Percentiles rank a stretch among this genome's conserved stretches.
Evolutionary conservation across 805 yeast genomes (phyloP).

Genomic region (Wickerhamiella azyma): DNA sequence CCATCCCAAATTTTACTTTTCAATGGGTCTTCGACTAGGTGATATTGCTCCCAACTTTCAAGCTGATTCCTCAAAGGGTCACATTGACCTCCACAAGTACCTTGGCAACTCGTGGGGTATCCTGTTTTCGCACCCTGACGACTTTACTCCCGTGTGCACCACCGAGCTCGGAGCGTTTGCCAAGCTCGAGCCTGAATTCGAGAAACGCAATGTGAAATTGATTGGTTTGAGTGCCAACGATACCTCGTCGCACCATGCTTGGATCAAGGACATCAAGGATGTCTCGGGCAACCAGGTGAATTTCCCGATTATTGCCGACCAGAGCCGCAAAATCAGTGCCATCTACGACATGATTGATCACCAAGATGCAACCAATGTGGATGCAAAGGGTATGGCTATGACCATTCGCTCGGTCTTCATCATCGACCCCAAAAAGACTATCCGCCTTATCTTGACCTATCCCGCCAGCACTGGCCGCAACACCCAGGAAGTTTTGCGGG

Average conservation of each 20-base stretch:
- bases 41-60: slow-evolving; percentile 76
- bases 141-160: slow-evolving; percentile 91
- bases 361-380: slow-evolving; percentile 61
- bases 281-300: slow-evolving; percentile 57
- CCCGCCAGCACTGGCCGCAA: slow-evolving; percentile 92
- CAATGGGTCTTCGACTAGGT: slow-evolving; percentile 46
- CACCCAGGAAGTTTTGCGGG: slow-evolving; percentile 83
- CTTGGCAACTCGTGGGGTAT: slow-evolving; percentile 74
- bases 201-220: slow-evolving; percentile 70
- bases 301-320: slow-evolving; percentile 85
- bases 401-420: slow-evolving; percentile 85
- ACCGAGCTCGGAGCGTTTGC: slow-evolving; percentile 95
- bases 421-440: slow-evolving; percentile 79
- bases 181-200: slow-evolving; percentile 74
- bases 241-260: slow-evolving; percentile 61
- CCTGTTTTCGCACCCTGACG: slow-evolving; percentile 86
- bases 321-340: slow-evolving; percentile 65
- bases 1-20: not conserved
- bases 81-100: slow-evolving; percentile 71
- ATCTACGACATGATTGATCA: slow-evolving; percentile 75
- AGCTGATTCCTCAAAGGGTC: slow-evolving; percentile 70
- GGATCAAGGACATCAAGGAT: slow-evolving; percentile 88
- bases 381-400: slow-evolving; percentile 56
- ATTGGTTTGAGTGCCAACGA: slow-evolving; percentile 82
- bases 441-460: slow-evolving; percentile 71